Evolutionary conservation across 495 filamentous ascomycete species (phyloP), one percentile per base, ranked within the genome.

Genomic region (Podospora pseudoanserina): DNA sequence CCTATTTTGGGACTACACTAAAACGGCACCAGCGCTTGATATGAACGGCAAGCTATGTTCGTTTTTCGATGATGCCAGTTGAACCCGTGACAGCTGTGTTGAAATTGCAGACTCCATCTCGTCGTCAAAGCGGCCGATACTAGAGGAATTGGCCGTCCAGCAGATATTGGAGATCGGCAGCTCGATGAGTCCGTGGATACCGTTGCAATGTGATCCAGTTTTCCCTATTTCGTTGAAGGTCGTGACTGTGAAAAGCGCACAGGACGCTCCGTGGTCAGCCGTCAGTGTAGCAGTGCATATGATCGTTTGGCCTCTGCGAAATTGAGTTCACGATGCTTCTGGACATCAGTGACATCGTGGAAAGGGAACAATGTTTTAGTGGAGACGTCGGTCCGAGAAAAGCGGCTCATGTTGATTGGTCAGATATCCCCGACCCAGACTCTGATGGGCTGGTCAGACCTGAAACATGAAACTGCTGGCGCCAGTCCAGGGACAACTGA

Each of bases 391-490:
- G 61, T 39, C 63, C 67, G 53, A 28, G 44, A 30, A 59, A 55
- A 59, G 44, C 26, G 19, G 27, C 15, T 20, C 20, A 18, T 44
- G 1, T n/a, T 34, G 58, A 69, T 66, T 68, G 67, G 68, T 20
- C 64, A 58, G 61, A 44, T 54, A 4, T 66, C 28, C 7, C 66
- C 54, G 13, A 13, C 39, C 15, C 28, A 27, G 16, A 27, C 59
- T 63, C 60, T 62, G 26, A 28, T 54, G 57, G 49, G 18, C 58
- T 23, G 16, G 34, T 44, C 18, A 11, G 39, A 72, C 70, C 70
- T 72, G 70, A 72, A 72, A 72, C 70, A 69, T 64, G 70, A 69
- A 65, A 72, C 67, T 61, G 20, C 60, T 18, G 60, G 60, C 65
- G 65, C 65, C 20, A 60, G 18, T 63, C 61, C 61, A 63, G 61